These are phyloP conservation scores for Cudoniella acicularis DNA, from an alignment of 495 filamentous ascomycete species.

Conservation along the genomic window DNA sequence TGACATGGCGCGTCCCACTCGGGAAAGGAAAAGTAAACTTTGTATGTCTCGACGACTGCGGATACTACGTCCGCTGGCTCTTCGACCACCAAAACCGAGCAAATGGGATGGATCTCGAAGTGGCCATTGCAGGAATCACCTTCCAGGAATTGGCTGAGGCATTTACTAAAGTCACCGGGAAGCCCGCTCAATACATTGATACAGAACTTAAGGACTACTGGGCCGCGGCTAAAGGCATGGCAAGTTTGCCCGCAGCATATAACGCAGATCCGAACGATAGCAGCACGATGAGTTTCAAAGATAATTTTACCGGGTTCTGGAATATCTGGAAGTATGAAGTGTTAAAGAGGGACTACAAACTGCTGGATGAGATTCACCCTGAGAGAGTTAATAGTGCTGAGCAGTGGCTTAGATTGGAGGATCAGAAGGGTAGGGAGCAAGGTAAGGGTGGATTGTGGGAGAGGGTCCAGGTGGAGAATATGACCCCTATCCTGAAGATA, in stretches of 20 bases:
- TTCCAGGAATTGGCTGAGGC: constrained; percentile 44
- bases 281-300: constrained; percentile 39
- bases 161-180: constrained; percentile 51
- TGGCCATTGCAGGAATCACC: constrained; percentile 44
- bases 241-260: constrained; percentile 31
- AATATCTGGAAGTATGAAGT: constrained; percentile 39
- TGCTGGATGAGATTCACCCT: constrained; percentile 52
- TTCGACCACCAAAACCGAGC: constrained; percentile 48
- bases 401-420: too few relatives aligned
- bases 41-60: constrained; percentile 50
- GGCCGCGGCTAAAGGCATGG: constrained; percentile 11
- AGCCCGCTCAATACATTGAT: constrained; percentile 40
- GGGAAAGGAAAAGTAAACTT: constrained; percentile 40
- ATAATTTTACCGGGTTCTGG: constrained; percentile 56
- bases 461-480: too few relatives aligned
- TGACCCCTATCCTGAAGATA: too few relatives aligned
- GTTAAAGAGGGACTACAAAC: constrained; percentile 42
- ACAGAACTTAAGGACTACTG: constrained; percentile 43
- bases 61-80: constrained; percentile 50
- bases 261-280: constrained; percentile 37
- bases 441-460: too few relatives aligned
- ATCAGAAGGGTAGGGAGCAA: too few relatives aligned
- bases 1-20: constrained; percentile 44
- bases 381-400: constrained; percentile 43
- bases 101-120: constrained; percentile 47